Conservation (phyloP, 1,284 basidiomycete genomes). For the Moesziomyces globuligerus region DNA sequence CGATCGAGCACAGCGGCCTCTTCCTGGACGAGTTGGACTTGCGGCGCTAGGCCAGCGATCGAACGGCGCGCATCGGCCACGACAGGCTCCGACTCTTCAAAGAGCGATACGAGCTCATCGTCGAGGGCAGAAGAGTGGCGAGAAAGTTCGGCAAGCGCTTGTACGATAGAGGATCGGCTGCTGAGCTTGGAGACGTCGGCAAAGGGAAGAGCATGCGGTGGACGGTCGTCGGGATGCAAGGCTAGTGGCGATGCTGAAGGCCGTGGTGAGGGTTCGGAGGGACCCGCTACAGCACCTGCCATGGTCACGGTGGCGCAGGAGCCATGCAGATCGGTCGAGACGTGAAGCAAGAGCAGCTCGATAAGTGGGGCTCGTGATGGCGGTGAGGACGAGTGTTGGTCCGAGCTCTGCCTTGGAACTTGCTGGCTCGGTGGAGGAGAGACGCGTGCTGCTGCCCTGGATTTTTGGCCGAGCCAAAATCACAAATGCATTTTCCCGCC, state of each 20-base stretch:
- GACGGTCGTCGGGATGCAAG: neutral
- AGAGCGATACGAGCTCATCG: slow-evolving; percentile 77
- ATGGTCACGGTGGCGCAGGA: slow-evolving; percentile 11
- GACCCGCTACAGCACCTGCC: slow-evolving; percentile 15
- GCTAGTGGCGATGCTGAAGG: neutral
- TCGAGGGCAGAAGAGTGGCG: slow-evolving; percentile 82
- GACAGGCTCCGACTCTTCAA: slow-evolving; percentile 71
- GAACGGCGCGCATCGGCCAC: slow-evolving; percentile 31
- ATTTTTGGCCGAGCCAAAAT: too few species aligned
- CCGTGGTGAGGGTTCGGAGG: slow-evolving; percentile 1
- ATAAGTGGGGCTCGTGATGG: too few species aligned
- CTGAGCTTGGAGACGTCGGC: slow-evolving; percentile 41
- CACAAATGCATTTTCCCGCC: too few species aligned
- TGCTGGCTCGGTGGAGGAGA: neutral
- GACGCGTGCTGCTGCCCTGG: neutral
- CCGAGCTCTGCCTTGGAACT: slow-evolving; percentile 14
- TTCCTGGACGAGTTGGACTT: slow-evolving; percentile 74
- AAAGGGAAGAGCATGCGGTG: neutral
- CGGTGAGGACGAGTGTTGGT: slow-evolving; percentile 15
- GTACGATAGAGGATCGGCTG: slow-evolving; percentile 40
- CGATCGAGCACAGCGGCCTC: slow-evolving; percentile 74
- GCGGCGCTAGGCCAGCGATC: slow-evolving; percentile 73
- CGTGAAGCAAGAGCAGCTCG: too few species aligned
- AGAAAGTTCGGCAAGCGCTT: slow-evolving; percentile 73
- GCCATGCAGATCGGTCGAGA: too few species aligned